phyloP scores from a whole-genome alignment of 2,329 filamentous ascomycete genomes.

The Pseudogymnoascus sp. region DNA sequence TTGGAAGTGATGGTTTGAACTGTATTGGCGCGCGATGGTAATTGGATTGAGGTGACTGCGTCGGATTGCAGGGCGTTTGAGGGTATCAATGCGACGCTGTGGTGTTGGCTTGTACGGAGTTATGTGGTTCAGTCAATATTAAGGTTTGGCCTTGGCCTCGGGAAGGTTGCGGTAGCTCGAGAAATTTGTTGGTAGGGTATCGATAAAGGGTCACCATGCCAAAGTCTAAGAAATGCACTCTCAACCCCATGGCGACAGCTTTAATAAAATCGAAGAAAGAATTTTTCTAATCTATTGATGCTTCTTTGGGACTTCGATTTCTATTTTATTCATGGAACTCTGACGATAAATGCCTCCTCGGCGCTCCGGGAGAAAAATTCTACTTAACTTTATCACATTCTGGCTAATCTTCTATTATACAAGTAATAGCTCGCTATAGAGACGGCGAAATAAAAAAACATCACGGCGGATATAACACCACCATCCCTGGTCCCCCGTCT shows the following conservation, averaged over 20 bases:
- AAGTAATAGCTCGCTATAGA: neutral
- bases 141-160: neutral
- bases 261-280: neutral
- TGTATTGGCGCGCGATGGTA: neutral
- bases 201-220: neutral
- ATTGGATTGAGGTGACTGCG: neutral
- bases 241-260: neutral
- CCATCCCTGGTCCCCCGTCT: neutral
- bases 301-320: neutral
- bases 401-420: neutral
- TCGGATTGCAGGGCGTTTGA: neutral
- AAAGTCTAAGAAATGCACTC: neutral
- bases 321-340: neutral
- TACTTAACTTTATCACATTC: neutral
- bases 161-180: neutral
- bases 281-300: neutral
- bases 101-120: neutral
- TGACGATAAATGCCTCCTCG: neutral
- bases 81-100: constrained; percentile 3
- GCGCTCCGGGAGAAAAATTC: no score
- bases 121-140: constrained; percentile 6
- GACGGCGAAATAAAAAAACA: neutral
- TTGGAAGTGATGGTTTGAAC: neutral
- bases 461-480: neutral
- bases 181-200: neutral